A percentile compares a stretch with the other conserved stretches of the same genome.
phyloP scores from a whole-genome alignment of 176 grass and related monocot species.

The Neostapfia colusana region DNA sequence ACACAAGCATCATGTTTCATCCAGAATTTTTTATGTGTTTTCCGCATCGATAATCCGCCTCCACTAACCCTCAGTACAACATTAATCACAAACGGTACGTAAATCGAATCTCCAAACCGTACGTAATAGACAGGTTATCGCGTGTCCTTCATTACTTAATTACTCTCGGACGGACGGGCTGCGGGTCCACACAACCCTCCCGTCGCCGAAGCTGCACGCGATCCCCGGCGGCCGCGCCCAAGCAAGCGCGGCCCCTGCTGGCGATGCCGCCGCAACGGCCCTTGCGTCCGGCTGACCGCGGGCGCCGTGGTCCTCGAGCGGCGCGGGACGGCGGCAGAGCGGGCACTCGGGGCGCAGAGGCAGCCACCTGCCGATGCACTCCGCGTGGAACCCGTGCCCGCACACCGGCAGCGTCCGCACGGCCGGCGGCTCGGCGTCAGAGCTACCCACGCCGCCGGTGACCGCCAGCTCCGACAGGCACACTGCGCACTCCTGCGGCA shows the following conservation, averaged over 20 bases:
- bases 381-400: conserved; percentile 48
- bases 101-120: background rate
- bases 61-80: background rate
- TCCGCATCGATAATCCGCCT: background rate
- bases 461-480: conserved; percentile 36
- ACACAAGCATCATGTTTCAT: too few relatives aligned
- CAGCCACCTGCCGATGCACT: conserved; percentile 55
- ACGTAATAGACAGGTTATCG: background rate
- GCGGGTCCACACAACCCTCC: conserved; percentile 51
- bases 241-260: background rate
- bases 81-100: background rate
- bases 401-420: conserved; percentile 36
- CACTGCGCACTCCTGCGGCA: conserved; percentile 41
- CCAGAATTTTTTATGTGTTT: background rate
- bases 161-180: conserved; percentile 28
- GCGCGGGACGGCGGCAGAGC: conserved; percentile 43
- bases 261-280: background rate
- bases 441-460: background rate
- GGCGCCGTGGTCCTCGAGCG: background rate
- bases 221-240: conserved; percentile 44
- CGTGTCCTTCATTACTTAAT: background rate
- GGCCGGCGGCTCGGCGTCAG: background rate
- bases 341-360: conserved; percentile 48
- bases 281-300: background rate
- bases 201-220: conserved; percentile 48